phyloP scores from a whole-genome alignment of 2,329 filamentous ascomycete species.

The Aphanoascus verrucosus region DNA sequence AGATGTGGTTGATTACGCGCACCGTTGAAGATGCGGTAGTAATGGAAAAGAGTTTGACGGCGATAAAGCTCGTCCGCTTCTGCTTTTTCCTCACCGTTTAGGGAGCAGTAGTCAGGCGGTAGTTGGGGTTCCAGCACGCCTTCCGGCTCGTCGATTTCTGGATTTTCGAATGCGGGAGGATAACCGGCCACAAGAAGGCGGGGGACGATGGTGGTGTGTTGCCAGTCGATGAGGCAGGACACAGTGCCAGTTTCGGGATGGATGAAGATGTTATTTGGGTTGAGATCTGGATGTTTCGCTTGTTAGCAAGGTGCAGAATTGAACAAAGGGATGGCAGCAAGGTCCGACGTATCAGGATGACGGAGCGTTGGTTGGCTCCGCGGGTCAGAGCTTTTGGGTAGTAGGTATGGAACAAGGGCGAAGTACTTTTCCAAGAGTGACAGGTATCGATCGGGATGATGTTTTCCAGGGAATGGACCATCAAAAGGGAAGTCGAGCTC shows the following conservation, averaged over 20 bases:
- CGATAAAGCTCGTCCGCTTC: slow-evolving; percentile 15
- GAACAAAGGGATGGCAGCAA: not conserved
- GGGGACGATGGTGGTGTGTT: slow-evolving; percentile 13
- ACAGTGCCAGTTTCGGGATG: slow-evolving; percentile 10
- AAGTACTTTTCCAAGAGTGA: slow-evolving; percentile 13
- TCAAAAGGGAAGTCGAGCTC: slow-evolving; percentile 11
- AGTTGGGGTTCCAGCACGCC: slow-evolving; percentile 8
- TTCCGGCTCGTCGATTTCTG: slow-evolving; percentile 9
- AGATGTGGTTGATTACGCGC: slow-evolving; percentile 12
- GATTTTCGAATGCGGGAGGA: slow-evolving; percentile 13
- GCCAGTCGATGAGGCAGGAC: slow-evolving; percentile 16
- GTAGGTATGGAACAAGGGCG: slow-evolving; percentile 12
- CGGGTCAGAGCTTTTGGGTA: slow-evolving; percentile 1
- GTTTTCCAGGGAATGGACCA: slow-evolving; percentile 10
- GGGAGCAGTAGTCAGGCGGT: slow-evolving; percentile 9
- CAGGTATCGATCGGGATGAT: slow-evolving; percentile 8
- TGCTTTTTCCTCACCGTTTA: slow-evolving; percentile 10
- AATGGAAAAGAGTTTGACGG: slow-evolving; percentile 10
- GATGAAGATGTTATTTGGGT: slow-evolving; percentile 15
- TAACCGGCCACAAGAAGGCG: slow-evolving; percentile 14
- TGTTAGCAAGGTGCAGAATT: not conserved
- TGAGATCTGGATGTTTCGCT: slow-evolving; percentile 9
- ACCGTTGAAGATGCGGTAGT: slow-evolving; percentile 13
- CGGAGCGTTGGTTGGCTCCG: slow-evolving; percentile 14
- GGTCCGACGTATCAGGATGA: slow-evolving; percentile 15